phyloP scores from a whole-genome alignment of 2,329 filamentous ascomycete species.

The Talaromyces atroroseus region DNA sequence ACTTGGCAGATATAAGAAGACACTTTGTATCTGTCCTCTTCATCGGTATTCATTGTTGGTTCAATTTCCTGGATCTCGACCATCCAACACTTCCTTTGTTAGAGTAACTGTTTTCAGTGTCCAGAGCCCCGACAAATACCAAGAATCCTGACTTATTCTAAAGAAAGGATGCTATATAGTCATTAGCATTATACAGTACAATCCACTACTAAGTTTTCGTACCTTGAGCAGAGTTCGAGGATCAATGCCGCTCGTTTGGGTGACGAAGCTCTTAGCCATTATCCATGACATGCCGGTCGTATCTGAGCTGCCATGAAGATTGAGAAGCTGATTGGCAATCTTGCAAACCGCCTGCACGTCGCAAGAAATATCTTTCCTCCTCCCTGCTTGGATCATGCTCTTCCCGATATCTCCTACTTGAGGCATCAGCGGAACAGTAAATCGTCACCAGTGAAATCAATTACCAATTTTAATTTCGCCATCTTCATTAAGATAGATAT shows the following conservation, averaged over 20 bases:
- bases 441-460: not conserved
- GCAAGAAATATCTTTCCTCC: not conserved
- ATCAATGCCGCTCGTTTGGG: not conserved
- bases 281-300: not conserved
- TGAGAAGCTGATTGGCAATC: not conserved
- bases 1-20: no score
- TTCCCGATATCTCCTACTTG: not conserved
- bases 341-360: not conserved
- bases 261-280: not conserved
- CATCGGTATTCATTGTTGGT: no score
- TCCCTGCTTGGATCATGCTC: not conserved
- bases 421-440: not conserved
- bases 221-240: not conserved
- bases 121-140: no score
- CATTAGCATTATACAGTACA: not conserved
- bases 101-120: no score
- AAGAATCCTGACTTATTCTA: not conserved
- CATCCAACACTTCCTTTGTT: no score
- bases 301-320: not conserved
- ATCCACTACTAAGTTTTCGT: no score
- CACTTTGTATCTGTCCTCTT: no score
- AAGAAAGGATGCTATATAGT: not conserved
- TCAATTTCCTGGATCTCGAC: no score
- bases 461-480: not conserved
- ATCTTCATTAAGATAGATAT: not conserved